phyloP scores from a whole-genome alignment of 2,329 filamentous ascomycete species.

The Epichloe gansuensis region DNA sequence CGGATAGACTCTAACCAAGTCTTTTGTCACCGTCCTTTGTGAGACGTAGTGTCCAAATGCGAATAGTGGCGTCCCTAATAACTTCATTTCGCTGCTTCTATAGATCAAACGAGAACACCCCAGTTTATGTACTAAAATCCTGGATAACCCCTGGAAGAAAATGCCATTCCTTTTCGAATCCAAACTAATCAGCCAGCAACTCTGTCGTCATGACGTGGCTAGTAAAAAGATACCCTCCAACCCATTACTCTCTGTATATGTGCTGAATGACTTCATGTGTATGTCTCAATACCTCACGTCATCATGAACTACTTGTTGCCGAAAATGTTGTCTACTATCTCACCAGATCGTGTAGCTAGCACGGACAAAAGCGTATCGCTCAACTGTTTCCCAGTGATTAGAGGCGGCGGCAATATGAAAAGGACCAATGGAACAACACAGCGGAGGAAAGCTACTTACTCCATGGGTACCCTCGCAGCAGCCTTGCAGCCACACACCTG shows the following conservation, averaged over 20 bases:
- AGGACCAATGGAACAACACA: neutral
- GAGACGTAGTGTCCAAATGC: too few relatives aligned
- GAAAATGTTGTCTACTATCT: constrained; percentile 69
- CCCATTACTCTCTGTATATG: neutral
- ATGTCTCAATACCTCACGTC: neutral
- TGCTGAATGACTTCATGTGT: neutral
- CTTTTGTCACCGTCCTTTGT: too few relatives aligned
- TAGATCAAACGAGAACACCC: neutral
- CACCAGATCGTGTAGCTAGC: constrained; percentile 60
- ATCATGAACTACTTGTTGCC: constrained; percentile 6
- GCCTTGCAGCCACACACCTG: constrained; percentile 85
- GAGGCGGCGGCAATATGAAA: constrained; percentile 10
- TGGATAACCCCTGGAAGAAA: neutral
- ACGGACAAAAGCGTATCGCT: constrained; percentile 76
- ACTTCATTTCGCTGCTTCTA: neutral
- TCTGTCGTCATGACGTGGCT: neutral
- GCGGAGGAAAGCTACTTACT: constrained; percentile 40
- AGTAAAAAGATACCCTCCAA: neutral
- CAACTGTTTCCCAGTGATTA: constrained; percentile 34
- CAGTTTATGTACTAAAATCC: neutral
- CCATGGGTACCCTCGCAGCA: constrained; percentile 90
- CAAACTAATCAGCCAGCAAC: neutral
- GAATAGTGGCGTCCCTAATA: neutral
- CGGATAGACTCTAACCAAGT: too few relatives aligned
- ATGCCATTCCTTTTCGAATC: neutral